Percentiles rank a stretch among this genome's conserved stretches.
Conservation (phyloP, 2,329 filamentous ascomycete species). For the Emericellopsis cladophorae region DNA sequence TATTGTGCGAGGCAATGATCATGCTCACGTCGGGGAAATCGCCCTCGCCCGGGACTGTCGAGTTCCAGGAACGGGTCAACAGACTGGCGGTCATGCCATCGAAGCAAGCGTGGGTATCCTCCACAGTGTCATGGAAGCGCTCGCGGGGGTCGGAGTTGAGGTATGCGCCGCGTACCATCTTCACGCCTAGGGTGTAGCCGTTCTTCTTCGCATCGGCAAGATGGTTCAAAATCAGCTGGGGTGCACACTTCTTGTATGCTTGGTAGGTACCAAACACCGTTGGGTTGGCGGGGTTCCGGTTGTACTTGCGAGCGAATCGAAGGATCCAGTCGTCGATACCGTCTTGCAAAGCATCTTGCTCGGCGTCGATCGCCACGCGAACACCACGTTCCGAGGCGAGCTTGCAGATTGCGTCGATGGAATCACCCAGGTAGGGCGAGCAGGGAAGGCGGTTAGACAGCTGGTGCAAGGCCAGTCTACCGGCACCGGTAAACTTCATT, state of each 20-base stretch:
- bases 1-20: constrained; percentile 76
- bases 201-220: constrained; percentile 44
- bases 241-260: constrained; percentile 57
- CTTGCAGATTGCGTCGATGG: constrained; percentile 64
- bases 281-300: constrained; percentile 48
- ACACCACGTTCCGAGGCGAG: constrained; percentile 58
- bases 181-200: constrained; percentile 57
- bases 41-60: constrained; percentile 19
- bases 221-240: constrained; percentile 43
- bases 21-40: constrained; percentile 47
- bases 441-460: constrained; percentile 52
- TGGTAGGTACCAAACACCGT: constrained; percentile 75
- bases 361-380: constrained; percentile 71
- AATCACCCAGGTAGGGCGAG: constrained; percentile 48
- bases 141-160: constrained; percentile 56
- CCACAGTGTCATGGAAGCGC: constrained; percentile 60
- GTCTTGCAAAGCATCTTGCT: constrained; percentile 65
- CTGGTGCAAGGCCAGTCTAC: constrained; percentile 55
- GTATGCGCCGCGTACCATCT: constrained; percentile 66
- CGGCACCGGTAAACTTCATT: constrained; percentile 73
- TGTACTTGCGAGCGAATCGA: constrained; percentile 65
- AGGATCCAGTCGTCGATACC: constrained; percentile 76
- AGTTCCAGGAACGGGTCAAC: constrained; percentile 38
- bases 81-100: constrained; percentile 58
- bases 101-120: constrained; percentile 59